These are phyloP conservation scores for Microstegium vimineum DNA, from an alignment of 176 grass and related monocot species.

Conservation along the genomic window DNA sequence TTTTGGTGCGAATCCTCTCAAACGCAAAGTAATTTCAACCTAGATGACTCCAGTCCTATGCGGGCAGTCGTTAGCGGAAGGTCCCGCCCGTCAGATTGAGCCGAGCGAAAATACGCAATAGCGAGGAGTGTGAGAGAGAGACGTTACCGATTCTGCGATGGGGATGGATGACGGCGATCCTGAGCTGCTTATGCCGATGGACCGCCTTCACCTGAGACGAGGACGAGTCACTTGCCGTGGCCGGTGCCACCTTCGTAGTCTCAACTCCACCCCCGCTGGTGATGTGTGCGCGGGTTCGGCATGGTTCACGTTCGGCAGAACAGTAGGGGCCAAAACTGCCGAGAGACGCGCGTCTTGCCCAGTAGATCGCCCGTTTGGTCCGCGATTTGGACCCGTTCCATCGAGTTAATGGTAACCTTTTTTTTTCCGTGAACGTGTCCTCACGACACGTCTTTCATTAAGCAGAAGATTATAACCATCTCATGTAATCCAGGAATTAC, in stretches of 20 bases:
- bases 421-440: too few species aligned
- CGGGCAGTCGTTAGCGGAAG: background rate
- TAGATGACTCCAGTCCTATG: background rate
- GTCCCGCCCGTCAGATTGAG: background rate
- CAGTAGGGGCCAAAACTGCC: background rate
- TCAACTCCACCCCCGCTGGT: background rate
- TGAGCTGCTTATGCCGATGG: constrained; percentile 6
- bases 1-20: background rate
- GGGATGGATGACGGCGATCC: constrained; percentile 49
- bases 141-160: constrained; percentile 47
- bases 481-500: too few species aligned
- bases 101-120: background rate
- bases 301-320: background rate
- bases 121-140: background rate
- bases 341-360: background rate
- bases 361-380: background rate
- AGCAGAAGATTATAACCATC: too few species aligned
- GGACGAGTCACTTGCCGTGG: background rate
- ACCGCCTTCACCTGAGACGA: background rate
- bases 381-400: background rate
- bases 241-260: background rate
- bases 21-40: background rate
- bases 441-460: too few species aligned
- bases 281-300: background rate
- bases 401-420: background rate